A percentile compares a stretch with the other conserved stretches of the same genome.
Evolutionary conservation across 805 yeast genomes (phyloP).

Genomic region (Cyberlindnera petersonii): DNA sequence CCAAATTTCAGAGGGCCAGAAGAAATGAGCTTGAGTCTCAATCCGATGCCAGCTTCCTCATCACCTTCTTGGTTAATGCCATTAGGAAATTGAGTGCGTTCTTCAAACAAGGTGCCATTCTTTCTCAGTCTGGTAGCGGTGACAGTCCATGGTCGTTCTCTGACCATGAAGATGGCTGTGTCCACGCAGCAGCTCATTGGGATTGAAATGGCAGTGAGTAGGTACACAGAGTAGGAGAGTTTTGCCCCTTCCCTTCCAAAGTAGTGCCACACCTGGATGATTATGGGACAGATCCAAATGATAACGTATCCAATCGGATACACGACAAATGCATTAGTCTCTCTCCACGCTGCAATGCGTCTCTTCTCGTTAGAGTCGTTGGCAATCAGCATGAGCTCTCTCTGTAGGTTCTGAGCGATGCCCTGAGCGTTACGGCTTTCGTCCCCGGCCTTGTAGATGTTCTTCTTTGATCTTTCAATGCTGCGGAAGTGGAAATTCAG

Average conservation of each 20-base stretch:
- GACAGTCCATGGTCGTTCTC: slow-evolving; percentile 71
- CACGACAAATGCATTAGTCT: slow-evolving; percentile 19
- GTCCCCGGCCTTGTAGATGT: slow-evolving; percentile 6
- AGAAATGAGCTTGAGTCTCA: too few species aligned
- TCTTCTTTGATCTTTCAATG: slow-evolving; percentile 14
- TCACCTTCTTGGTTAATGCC: not conserved
- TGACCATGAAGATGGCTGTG: slow-evolving; percentile 63
- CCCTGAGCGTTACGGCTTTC: not conserved
- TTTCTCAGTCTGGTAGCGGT: slow-evolving; percentile 6
- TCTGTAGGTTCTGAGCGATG: slow-evolving; percentile 13
- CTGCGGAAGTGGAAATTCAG: slow-evolving; percentile 10
- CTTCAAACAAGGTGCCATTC: not conserved
- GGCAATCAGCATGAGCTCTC: slow-evolving; percentile 20
- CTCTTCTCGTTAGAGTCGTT: slow-evolving; percentile 8
- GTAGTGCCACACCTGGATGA: slow-evolving; percentile 17
- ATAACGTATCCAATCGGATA: slow-evolving; percentile 24
- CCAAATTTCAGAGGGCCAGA: too few species aligned
- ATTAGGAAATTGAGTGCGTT: too few species aligned
- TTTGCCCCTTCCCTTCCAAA: not conserved
- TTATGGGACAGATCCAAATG: slow-evolving; percentile 19
- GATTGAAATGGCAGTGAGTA: slow-evolving; percentile 59
- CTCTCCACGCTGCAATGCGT: slow-evolving; percentile 15
- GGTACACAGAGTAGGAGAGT: slow-evolving; percentile 9
- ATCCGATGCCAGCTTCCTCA: too few species aligned
- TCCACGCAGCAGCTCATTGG: slow-evolving; percentile 79